Percentiles rank a stretch among this genome's conserved stretches.
phyloP scores from a whole-genome alignment of 2,329 filamentous ascomycete genomes.

The Endothia cerciana region DNA sequence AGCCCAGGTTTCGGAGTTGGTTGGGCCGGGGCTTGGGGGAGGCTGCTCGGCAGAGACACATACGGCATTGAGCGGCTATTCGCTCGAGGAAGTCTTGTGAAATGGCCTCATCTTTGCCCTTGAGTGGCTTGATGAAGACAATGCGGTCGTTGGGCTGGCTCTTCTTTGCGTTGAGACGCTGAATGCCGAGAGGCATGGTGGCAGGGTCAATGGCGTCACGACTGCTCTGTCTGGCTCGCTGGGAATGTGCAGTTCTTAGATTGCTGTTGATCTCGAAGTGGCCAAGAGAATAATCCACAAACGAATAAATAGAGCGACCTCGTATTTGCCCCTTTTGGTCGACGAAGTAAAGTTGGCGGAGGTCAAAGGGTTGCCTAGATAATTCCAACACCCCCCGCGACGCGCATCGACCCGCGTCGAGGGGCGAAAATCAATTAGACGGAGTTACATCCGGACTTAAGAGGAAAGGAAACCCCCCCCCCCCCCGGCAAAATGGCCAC shows the following conservation, averaged over 20 bases:
- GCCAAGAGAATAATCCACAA: not conserved
- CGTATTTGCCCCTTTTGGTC: not conserved
- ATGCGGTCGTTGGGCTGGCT: constrained; percentile 78
- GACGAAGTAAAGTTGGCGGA: not conserved
- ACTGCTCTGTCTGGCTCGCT: not conserved
- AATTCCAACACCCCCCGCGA: not conserved
- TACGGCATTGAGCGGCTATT: constrained; percentile 79
- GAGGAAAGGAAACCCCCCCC: too few relatives aligned
- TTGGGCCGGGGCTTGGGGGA: not conserved
- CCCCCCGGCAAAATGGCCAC: too few relatives aligned
- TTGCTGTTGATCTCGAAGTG: not conserved
- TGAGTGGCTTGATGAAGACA: constrained; percentile 82
- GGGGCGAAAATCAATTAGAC: constrained; percentile 4
- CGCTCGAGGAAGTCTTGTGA: constrained; percentile 74
- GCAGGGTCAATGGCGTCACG: constrained; percentile 20
- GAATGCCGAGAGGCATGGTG: constrained; percentile 75
- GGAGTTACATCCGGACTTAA: not conserved
- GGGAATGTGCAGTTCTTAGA: not conserved
- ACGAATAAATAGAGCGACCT: not conserved
- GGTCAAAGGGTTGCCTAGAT: not conserved
- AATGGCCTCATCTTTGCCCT: constrained; percentile 63
- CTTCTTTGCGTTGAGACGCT: constrained; percentile 75
- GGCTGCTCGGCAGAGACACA: constrained; percentile 32
- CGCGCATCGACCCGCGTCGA: constrained; percentile 14
- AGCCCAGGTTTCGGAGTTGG: too few relatives aligned